Evolutionary conservation across 225 moss, liverwort and hornwort species (phyloP).

Genomic region (Rhytidiadelphus loreus): DNA sequence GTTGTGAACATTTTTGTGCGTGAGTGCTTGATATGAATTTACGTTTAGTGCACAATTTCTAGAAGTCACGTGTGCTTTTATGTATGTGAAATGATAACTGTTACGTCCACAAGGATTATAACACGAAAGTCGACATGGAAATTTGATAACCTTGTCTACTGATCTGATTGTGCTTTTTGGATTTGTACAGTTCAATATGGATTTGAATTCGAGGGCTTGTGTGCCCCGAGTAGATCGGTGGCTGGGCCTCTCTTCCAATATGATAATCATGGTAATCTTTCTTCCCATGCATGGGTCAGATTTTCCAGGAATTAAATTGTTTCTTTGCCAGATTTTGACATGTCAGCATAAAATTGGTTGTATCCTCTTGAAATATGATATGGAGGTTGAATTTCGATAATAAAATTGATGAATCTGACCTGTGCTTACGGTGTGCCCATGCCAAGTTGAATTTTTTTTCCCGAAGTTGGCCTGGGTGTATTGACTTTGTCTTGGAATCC

Average conservation of each 20-base stretch:
- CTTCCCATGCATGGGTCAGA: background rate
- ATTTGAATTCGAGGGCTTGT: conserved; percentile 11
- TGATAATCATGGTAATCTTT: conserved; percentile 43
- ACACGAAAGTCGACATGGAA: background rate
- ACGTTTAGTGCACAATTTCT: background rate
- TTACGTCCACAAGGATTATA: background rate
- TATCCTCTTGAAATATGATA: background rate
- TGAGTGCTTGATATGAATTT: background rate
- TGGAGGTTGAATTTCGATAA: background rate
- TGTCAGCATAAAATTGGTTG: too few relatives aligned
- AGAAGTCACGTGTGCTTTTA: background rate
- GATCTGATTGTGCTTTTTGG: background rate
- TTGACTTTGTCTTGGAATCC: background rate
- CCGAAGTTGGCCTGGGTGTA: background rate
- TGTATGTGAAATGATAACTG: background rate
- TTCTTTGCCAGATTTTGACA: background rate
- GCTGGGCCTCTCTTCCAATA: conserved; percentile 54
- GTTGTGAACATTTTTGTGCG: background rate
- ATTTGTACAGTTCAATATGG: conserved; percentile 23
- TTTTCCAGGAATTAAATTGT: background rate
- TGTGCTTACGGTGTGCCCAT: background rate
- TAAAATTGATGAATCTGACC: background rate
- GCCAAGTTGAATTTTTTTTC: background rate
- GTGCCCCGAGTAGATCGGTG: conserved; percentile 47
- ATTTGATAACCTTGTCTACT: background rate